Evolutionary conservation across 2,329 filamentous ascomycete genomes (phyloP).

Genomic region (Chaetomium sp.): DNA sequence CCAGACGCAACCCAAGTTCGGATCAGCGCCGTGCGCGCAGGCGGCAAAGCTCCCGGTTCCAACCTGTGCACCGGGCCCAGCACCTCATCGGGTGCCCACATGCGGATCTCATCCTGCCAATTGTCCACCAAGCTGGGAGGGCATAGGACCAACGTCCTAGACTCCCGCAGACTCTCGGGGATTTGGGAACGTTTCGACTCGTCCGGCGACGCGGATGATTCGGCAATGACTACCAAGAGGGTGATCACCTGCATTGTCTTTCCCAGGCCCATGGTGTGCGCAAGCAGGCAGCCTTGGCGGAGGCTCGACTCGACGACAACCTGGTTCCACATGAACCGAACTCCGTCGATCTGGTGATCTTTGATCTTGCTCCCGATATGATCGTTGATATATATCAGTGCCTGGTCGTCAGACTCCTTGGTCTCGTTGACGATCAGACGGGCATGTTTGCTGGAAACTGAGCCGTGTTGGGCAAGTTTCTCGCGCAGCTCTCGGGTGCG

Average conservation of each 20-base stretch:
- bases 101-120: conserved; percentile 75
- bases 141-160: conserved; percentile 72
- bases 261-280: conserved; percentile 88
- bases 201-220: conserved; percentile 64
- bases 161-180: conserved; percentile 62
- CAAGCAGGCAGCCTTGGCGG: conserved; percentile 75
- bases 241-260: conserved; percentile 93
- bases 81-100: conserved; percentile 63
- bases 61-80: conserved; percentile 62
- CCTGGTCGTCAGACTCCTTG: conserved; percentile 58
- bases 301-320: conserved; percentile 62
- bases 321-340: conserved; percentile 88
- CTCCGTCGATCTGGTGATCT: conserved; percentile 76
- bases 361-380: conserved; percentile 69
- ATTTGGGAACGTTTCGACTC: conserved; percentile 64
- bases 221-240: conserved; percentile 72
- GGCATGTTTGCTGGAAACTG: conserved; percentile 48
- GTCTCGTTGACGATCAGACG: conserved; percentile 67
- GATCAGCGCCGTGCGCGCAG: conserved; percentile 51
- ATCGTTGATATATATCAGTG: conserved; percentile 64
- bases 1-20: conserved; percentile 63
- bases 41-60: conserved; percentile 41
- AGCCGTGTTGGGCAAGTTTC: conserved; percentile 49
- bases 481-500: conserved; percentile 53
- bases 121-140: conserved; percentile 76